Conservation (phyloP, 2,329 filamentous ascomycete genomes). For the Dothistroma septosporum region DNA sequence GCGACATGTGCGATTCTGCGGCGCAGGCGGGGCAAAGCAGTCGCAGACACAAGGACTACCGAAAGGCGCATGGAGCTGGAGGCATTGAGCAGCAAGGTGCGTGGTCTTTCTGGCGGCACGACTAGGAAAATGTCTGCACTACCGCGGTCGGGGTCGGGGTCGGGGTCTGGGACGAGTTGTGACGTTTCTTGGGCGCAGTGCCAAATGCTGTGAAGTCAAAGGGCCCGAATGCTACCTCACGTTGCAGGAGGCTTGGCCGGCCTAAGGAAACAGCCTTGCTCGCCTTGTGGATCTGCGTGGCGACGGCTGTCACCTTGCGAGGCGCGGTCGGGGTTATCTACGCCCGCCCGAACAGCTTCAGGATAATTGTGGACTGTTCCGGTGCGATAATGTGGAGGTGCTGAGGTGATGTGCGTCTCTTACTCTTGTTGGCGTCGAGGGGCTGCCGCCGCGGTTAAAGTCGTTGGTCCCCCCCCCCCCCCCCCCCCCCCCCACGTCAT, state of each 20-base stretch:
- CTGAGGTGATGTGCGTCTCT: neutral
- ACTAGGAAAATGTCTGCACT: neutral
- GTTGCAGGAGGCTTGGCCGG: constrained; percentile 2
- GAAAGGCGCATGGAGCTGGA: neutral
- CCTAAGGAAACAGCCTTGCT: constrained; percentile 2
- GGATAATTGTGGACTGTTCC: neutral
- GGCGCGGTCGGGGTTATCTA: constrained; percentile 1
- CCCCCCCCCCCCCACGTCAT: too few relatives aligned
- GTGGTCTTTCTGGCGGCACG: neutral
- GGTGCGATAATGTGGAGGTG: neutral
- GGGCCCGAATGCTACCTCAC: neutral
- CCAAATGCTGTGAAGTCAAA: neutral
- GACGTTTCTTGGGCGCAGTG: neutral
- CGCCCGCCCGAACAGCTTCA: constrained; percentile 1
- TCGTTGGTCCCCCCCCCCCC: too few relatives aligned
- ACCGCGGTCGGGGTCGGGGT: neutral
- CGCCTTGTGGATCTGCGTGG: constrained; percentile 5
- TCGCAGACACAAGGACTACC: neutral
- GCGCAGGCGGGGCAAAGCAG: neutral
- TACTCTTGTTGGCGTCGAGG: too few relatives aligned
- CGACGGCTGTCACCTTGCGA: neutral
- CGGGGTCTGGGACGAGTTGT: neutral
- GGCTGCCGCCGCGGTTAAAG: too few relatives aligned
- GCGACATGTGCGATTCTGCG: constrained; percentile 1
- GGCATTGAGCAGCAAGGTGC: neutral